A percentile compares a stretch with the other conserved stretches of the same genome.
Evolutionary conservation across 768 basidiomycete genomes (phyloP).

Genomic region (Amanita thiersii): DNA sequence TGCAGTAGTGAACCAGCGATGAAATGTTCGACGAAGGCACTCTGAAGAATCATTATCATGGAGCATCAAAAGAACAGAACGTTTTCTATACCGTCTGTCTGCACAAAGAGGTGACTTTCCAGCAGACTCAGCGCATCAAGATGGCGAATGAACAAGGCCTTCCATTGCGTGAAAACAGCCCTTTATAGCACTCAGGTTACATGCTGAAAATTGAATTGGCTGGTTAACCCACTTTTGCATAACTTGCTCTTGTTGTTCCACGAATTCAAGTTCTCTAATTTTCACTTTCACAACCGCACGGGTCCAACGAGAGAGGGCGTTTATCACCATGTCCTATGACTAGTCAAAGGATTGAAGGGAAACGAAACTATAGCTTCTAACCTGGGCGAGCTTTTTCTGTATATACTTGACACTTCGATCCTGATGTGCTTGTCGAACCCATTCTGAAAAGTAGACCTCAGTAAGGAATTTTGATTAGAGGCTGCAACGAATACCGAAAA

Average conservation of each 20-base stretch:
- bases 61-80: background rate
- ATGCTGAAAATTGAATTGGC: background rate
- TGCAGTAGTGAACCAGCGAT: constrained; percentile 58
- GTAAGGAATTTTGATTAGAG: background rate
- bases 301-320: constrained; percentile 53
- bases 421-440: constrained; percentile 5
- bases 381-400: constrained; percentile 13
- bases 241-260: constrained; percentile 31
- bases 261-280: constrained; percentile 58
- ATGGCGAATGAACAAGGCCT: constrained; percentile 48
- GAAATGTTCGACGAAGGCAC: constrained; percentile 55
- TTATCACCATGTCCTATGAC: constrained; percentile 43
- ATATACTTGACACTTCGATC: constrained; percentile 2
- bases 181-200: constrained; percentile 30
- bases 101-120: constrained; percentile 77
- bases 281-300: constrained; percentile 69
- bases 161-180: constrained; percentile 63
- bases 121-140: constrained; percentile 70
- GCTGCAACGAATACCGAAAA: constrained; percentile 8
- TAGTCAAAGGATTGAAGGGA: constrained; percentile 6
- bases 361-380: constrained; percentile 4
- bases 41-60: constrained; percentile 33
- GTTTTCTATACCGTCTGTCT: constrained; percentile 54
- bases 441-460: constrained; percentile 4
- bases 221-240: constrained; percentile 22